Conservation (phyloP, 345 rosid genomes). For the Lepidium didymum region DNA sequence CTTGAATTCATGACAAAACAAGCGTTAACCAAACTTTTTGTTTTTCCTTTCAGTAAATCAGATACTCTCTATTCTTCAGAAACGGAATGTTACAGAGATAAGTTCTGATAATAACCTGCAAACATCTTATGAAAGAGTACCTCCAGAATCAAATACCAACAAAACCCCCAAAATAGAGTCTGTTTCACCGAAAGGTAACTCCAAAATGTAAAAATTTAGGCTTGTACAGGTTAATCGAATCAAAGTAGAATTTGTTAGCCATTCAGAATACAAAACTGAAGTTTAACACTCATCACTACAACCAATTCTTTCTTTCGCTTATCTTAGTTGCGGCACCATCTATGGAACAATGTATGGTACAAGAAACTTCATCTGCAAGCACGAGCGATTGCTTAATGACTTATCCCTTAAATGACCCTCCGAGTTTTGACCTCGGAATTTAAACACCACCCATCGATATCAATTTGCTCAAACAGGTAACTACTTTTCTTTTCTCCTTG, state of each 20-base stretch:
- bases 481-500: not conserved
- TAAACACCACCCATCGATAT: not conserved
- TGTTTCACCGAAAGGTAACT: conserved; percentile 13
- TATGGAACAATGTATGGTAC: not conserved
- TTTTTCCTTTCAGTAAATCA: conserved; percentile 43
- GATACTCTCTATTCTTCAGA: conserved; percentile 61
- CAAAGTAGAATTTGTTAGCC: not conserved
- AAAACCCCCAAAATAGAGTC: conserved; percentile 19
- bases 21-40: not conserved
- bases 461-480: not conserved
- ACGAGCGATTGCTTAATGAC: conserved; percentile 9
- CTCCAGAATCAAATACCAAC: conserved; percentile 26
- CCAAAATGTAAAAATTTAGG: not conserved
- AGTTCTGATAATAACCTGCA: conserved; percentile 12
- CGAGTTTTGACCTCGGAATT: conserved; percentile 57
- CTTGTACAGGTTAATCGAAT: not conserved
- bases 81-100: conserved; percentile 29
- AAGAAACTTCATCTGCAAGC: not conserved
- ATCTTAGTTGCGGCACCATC: conserved; percentile 9
- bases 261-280: not conserved
- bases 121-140: conserved; percentile 16
- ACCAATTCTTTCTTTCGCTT: not conserved
- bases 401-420: conserved; percentile 19
- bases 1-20: conserved; percentile 7
- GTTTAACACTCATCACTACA: not conserved